These are phyloP conservation scores for Daldinia caldariorum DNA, from an alignment of 495 filamentous ascomycete species.

Conservation along the genomic window DNA sequence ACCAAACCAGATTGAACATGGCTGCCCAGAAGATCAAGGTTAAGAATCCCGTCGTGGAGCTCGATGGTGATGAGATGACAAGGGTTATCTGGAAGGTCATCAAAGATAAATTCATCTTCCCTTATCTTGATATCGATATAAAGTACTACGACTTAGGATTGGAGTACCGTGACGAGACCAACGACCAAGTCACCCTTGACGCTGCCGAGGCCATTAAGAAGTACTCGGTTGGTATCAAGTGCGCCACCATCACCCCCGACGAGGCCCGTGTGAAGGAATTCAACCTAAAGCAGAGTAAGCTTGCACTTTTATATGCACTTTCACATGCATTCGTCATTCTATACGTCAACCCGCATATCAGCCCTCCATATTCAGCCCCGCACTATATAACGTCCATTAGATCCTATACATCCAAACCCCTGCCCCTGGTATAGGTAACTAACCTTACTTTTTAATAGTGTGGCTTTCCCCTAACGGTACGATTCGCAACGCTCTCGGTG, in stretches of 20 bases:
- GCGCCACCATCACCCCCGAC: constrained; percentile 98
- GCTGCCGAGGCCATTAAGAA: constrained; percentile 98
- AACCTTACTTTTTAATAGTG: constrained; percentile 63
- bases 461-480: constrained; percentile 99
- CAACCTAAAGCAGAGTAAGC: constrained; percentile 92
- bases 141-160: constrained; percentile 99
- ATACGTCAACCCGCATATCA: constrained; percentile 16
- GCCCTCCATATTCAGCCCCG: constrained; percentile 17
- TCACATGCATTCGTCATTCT: constrained; percentile 22
- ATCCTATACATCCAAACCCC: constrained; percentile 6
- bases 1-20: constrained; percentile 45
- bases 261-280: constrained; percentile 97
- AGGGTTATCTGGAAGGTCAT: constrained; percentile 98
- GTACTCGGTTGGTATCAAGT: constrained; percentile 98
- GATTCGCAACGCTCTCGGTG: constrained; percentile 93
- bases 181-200: constrained; percentile 94
- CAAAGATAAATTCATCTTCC: constrained; percentile 96
- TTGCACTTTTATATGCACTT: constrained; percentile 8
- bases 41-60: constrained; percentile 94
- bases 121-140: constrained; percentile 94
- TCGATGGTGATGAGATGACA: constrained; percentile 99
- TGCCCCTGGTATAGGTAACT: constrained; percentile 22
- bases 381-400: constrained; percentile 7
- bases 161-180: constrained; percentile 92
- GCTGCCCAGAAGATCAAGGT: constrained; percentile 83